Conservation (phyloP, 306 rosid species). For the Malus fusca region DNA sequence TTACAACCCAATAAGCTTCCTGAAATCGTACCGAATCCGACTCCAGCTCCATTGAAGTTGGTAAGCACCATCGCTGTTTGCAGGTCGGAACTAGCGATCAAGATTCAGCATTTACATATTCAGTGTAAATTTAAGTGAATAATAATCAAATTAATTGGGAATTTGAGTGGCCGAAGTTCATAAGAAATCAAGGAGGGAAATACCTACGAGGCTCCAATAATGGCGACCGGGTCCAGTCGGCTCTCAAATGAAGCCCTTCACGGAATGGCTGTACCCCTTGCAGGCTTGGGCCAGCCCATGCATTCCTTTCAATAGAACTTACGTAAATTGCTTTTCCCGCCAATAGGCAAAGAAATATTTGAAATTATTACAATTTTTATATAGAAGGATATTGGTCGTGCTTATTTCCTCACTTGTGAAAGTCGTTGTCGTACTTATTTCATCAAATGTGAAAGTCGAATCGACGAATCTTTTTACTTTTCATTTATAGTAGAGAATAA, state of each 20-base stretch:
- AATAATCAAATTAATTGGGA: neutral
- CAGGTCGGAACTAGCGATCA: neutral
- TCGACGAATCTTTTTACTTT: no score
- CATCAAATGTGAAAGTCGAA: no score
- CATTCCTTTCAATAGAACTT: no score
- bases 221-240: neutral
- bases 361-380: no score
- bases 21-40: slow-evolving; percentile 66
- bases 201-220: neutral
- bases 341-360: no score
- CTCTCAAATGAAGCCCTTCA: neutral
- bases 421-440: no score
- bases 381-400: no score
- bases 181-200: neutral
- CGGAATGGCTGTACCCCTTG: neutral
- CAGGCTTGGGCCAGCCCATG: neutral
- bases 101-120: neutral
- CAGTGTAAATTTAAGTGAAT: neutral
- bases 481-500: no score
- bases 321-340: no score
- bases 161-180: neutral
- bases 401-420: no score
- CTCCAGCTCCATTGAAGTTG: slow-evolving; percentile 72
- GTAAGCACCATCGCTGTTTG: slow-evolving; percentile 58
- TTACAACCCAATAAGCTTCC: neutral